phyloP scores from a whole-genome alignment of 345 rosid species.

The Turnera subulata region DNA sequence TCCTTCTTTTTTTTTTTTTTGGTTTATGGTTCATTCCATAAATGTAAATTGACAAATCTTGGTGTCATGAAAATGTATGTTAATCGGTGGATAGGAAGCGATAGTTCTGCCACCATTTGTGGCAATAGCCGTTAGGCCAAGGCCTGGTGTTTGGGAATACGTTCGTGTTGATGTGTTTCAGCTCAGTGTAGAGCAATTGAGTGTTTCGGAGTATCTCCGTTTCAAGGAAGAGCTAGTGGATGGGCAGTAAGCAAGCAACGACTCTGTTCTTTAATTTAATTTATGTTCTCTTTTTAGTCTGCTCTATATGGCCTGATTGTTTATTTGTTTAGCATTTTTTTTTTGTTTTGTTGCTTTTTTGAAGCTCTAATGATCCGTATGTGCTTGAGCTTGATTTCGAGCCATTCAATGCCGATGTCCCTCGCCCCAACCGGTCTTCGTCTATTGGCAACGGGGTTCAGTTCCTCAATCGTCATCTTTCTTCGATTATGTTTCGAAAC shows the following conservation, averaged over 20 bases:
- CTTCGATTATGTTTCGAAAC: constrained; percentile 88
- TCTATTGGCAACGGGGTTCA: constrained; percentile 99
- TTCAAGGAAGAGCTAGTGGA: constrained; percentile 93
- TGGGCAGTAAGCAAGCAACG: constrained; percentile 59
- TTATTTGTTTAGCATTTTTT: too few relatives aligned
- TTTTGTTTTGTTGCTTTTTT: not conserved
- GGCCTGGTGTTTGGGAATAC: constrained; percentile 99
- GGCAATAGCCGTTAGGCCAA: constrained; percentile 88
- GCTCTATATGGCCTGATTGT: constrained; percentile 28
- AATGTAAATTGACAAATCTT: not conserved
- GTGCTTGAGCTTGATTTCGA: constrained; percentile 96
- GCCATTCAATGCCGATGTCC: constrained; percentile 84
- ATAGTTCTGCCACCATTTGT: constrained; percentile 90
- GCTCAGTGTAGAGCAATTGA: constrained; percentile 80
- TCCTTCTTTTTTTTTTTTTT: not conserved
- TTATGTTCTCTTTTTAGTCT: constrained; percentile 4
- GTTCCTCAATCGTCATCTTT: constrained; percentile 93
- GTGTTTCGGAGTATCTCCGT: constrained; percentile 72
- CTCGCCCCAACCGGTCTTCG: constrained; percentile 87
- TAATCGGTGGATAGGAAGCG: constrained; percentile 63
- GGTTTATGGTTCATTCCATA: not conserved
- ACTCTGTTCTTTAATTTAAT: not conserved
- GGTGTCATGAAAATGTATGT: not conserved
- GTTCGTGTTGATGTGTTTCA: constrained; percentile 83
- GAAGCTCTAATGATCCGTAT: constrained; percentile 28